A percentile compares a stretch with the other conserved stretches of the same genome.
Conservation (phyloP, 805 yeast genomes). For the Metschnikowia santaceciliae region DNA sequence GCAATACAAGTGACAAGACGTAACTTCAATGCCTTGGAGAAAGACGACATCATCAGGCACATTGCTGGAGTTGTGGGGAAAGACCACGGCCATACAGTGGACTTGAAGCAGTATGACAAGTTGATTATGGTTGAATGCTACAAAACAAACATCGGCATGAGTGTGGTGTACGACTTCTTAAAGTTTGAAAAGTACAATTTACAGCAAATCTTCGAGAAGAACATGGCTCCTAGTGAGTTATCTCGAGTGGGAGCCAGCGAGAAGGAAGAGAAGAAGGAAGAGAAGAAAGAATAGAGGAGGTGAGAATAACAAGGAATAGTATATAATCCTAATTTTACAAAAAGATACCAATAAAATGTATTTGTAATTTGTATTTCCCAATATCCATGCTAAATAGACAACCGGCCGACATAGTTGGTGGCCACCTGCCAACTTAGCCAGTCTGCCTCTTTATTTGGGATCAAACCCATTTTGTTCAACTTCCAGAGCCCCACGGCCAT, state of each 20-base stretch:
- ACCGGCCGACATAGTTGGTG: conserved; percentile 8
- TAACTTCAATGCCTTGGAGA: conserved; percentile 68
- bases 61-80: conserved; percentile 71
- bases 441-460: conserved; percentile 83
- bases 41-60: conserved; percentile 67
- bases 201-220: conserved; percentile 68
- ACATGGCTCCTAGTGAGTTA: conserved; percentile 19
- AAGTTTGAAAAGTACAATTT: conserved; percentile 67
- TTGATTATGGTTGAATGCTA: conserved; percentile 83
- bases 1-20: conserved; percentile 80
- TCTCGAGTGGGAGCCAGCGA: conserved; percentile 12
- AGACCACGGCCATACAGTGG: conserved; percentile 70
- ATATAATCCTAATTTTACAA: background rate
- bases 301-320: background rate
- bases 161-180: conserved; percentile 69
- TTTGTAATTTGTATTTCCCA: background rate
- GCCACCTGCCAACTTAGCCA: conserved; percentile 85
- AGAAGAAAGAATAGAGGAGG: background rate
- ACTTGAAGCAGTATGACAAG: conserved; percentile 73
- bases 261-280: background rate
- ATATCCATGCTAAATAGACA: background rate
- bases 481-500: conserved; percentile 82
- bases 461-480: conserved; percentile 79
- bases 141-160: conserved; percentile 82
- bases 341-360: background rate